A percentile compares a stretch with the other conserved stretches of the same genome.
Conservation (phyloP, 2,329 filamentous ascomycete species). For the Penicillium sclerotiorum region DNA sequence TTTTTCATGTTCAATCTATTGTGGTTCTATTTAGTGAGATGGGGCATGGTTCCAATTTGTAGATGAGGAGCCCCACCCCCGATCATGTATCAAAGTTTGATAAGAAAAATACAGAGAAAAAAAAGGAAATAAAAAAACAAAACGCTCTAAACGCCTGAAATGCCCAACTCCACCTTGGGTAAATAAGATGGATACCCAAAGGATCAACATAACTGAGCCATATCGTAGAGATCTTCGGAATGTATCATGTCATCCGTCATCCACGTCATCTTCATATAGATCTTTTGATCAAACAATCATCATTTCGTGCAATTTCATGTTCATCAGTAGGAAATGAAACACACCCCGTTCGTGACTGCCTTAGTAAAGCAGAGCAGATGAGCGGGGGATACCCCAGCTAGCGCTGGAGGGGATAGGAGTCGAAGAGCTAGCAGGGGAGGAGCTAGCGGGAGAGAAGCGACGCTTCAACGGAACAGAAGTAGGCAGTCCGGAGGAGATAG, state of each 20-base stretch:
- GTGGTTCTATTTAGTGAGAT: slow-evolving; percentile 15
- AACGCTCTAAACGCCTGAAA: slow-evolving; percentile 5
- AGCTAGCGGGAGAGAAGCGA: neutral
- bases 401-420: slow-evolving; percentile 12
- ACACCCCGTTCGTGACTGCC: neutral
- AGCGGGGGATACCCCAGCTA: slow-evolving; percentile 11
- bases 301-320: neutral
- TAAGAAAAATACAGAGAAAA: slow-evolving; percentile 12
- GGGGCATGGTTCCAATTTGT: too few relatives aligned
- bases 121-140: neutral
- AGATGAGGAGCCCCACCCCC: too few relatives aligned
- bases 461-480: too few relatives aligned
- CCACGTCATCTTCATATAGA: slow-evolving; percentile 1
- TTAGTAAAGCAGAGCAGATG: slow-evolving; percentile 19
- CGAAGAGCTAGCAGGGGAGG: neutral
- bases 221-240: slow-evolving; percentile 1
- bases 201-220: neutral
- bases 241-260: slow-evolving; percentile 6
- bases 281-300: neutral
- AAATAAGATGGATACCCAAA: neutral
- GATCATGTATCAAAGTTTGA: slow-evolving; percentile 5
- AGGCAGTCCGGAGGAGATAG: too few relatives aligned
- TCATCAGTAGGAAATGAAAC: neutral
- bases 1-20: neutral
- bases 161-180: too few relatives aligned